phyloP scores from a whole-genome alignment of 2,329 filamentous ascomycete genomes.

The Amauroascus niger region DNA sequence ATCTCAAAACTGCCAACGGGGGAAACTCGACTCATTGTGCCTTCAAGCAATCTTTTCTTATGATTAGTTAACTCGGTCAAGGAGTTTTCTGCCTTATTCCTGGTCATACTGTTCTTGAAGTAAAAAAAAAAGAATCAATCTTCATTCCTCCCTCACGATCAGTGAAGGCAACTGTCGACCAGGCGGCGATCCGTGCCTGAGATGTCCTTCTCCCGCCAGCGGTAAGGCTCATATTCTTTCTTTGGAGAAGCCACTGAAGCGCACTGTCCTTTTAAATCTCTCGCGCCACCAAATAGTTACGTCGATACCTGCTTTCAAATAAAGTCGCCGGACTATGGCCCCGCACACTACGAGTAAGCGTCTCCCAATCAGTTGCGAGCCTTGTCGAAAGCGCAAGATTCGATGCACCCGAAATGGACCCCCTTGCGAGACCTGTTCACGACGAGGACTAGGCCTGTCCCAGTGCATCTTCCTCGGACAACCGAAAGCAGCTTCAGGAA shows the following conservation, averaged over 20 bases:
- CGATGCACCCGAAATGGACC: constrained; percentile 32
- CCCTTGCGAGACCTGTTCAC: constrained; percentile 34
- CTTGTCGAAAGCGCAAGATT: constrained; percentile 35
- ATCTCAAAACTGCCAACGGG: no score
- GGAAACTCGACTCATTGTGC: no score
- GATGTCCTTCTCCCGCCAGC: no score
- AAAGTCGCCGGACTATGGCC: constrained; percentile 6
- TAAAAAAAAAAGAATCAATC: no score
- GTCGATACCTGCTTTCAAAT: not conserved
- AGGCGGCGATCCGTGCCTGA: no score
- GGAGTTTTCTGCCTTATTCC: no score
- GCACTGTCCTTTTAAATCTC: not conserved
- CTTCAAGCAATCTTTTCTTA: no score
- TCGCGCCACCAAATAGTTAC: not conserved
- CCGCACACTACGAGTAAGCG: constrained; percentile 27
- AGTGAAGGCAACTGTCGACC: no score
- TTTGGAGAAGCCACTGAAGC: not conserved
- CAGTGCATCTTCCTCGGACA: constrained; percentile 33
- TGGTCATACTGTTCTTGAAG: no score
- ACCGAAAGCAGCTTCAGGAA: constrained; percentile 21
- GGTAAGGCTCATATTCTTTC: no score
- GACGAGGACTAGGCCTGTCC: constrained; percentile 30
- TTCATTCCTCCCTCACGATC: no score
- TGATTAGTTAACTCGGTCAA: no score
- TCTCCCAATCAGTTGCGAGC: constrained; percentile 34